Conservation (phyloP, 2,329 filamentous ascomycete species). For the Penicillium sp. region DNA sequence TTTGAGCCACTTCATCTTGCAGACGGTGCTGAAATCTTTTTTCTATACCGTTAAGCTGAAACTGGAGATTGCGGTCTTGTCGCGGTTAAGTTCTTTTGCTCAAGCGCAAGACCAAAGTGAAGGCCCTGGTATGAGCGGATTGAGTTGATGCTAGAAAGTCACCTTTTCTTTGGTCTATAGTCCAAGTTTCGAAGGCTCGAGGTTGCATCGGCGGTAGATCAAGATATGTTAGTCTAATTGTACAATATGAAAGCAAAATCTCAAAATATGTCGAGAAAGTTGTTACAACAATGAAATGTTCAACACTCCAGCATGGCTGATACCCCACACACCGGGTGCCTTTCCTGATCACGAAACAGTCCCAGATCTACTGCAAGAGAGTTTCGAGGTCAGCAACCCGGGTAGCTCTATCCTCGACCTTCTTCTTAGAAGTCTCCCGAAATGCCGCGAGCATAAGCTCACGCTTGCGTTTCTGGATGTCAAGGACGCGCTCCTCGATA, state of each 20-base stretch:
- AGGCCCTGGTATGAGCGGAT: neutral
- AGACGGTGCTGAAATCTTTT: constrained; percentile 10
- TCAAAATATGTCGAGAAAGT: neutral
- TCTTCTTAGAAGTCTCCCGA: constrained; percentile 64
- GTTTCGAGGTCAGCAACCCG: constrained; percentile 51
- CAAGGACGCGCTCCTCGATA: constrained; percentile 77
- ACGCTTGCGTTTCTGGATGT: constrained; percentile 76
- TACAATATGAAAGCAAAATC: neutral
- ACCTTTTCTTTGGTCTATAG: neutral
- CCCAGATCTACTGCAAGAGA: constrained; percentile 26
- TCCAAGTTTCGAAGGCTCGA: neutral
- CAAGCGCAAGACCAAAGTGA: neutral
- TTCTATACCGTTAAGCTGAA: constrained; percentile 14
- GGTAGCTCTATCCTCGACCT: constrained; percentile 53
- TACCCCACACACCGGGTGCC: neutral
- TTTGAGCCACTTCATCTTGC: constrained; percentile 2
- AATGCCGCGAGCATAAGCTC: constrained; percentile 76
- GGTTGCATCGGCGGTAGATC: neutral
- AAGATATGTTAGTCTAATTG: neutral
- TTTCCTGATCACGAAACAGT: neutral
- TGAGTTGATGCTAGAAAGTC: neutral
- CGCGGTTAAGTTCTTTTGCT: constrained; percentile 3
- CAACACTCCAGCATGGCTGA: neutral
- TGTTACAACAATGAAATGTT: neutral
- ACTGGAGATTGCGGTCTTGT: constrained; percentile 10